Conservation (phyloP, 805 yeast species). For the Hanseniaspora lachancei region DNA sequence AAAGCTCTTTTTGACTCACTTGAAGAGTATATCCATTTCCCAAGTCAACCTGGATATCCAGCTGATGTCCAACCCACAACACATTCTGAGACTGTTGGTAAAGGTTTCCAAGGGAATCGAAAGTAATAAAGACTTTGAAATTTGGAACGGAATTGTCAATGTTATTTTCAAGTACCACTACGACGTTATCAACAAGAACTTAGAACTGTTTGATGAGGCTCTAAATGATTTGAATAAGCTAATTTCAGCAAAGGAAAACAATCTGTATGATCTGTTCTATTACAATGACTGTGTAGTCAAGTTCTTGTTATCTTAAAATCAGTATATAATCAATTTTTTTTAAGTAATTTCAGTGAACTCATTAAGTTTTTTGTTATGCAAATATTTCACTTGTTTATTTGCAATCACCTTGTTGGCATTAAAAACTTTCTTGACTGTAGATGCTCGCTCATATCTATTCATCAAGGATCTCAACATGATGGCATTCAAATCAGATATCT, state of each 20-base stretch:
- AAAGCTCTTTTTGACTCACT: constrained; percentile 36
- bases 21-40: constrained; percentile 59
- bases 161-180: constrained; percentile 69
- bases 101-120: constrained; percentile 51
- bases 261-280: constrained; percentile 55
- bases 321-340: not conserved
- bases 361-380: not conserved
- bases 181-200: constrained; percentile 47
- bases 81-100: constrained; percentile 50
- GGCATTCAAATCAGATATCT: constrained; percentile 20
- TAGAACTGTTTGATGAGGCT: constrained; percentile 32
- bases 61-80: constrained; percentile 54
- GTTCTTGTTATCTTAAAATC: constrained; percentile 27
- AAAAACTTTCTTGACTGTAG: not conserved
- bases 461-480: constrained; percentile 16
- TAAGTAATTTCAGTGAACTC: not conserved
- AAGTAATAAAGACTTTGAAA: constrained; percentile 52
- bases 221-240: constrained; percentile 37
- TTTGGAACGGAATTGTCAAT: constrained; percentile 67
- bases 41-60: constrained; percentile 75
- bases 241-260: constrained; percentile 32
- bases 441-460: not conserved
- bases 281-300: constrained; percentile 70
- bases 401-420: not conserved
- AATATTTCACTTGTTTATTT: not conserved